These are phyloP conservation scores for Escovopsis weberi DNA, from an alignment of 2,329 filamentous ascomycete species.

Conservation along the genomic window DNA sequence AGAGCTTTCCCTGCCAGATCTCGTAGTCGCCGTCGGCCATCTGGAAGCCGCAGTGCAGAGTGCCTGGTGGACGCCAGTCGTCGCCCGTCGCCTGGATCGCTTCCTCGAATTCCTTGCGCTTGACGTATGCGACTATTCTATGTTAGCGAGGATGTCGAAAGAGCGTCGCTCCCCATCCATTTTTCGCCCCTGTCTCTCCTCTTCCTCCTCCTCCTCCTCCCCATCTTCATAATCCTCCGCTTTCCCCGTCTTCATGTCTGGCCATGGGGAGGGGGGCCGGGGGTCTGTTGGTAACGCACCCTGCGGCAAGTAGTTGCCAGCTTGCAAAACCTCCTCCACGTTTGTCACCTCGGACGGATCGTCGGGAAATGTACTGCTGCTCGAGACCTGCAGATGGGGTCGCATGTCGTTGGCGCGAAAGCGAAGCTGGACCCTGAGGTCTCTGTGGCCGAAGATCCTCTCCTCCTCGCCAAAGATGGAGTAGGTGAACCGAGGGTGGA, in stretches of 20 bases:
- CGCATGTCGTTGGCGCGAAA: conserved; percentile 58
- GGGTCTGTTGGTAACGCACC: conserved; percentile 24
- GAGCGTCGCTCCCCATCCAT: no score
- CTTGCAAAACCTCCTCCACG: conserved; percentile 48
- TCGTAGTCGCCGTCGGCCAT: conserved; percentile 55
- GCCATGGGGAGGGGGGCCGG: no score
- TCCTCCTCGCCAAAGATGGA: conserved; percentile 89
- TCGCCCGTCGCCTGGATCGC: conserved; percentile 32
- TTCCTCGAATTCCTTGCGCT: conserved; percentile 44
- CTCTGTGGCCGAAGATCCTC: conserved; percentile 78
- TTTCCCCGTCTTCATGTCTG: no score
- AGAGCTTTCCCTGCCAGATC: conserved; percentile 67
- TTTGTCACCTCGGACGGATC: conserved; percentile 47
- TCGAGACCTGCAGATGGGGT: conserved; percentile 58
- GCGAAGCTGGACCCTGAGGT: conserved; percentile 59
- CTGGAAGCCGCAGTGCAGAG: conserved; percentile 49
- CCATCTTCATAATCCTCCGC: no score
- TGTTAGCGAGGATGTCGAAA: not conserved
- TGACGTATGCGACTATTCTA: conserved; percentile 49
- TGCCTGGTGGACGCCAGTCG: conserved; percentile 59
- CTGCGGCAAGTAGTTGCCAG: conserved; percentile 52
- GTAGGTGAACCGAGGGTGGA: conserved; percentile 81
- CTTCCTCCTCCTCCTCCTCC: no score
- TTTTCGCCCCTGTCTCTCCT: no score
- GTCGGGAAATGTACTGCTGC: conserved; percentile 51